phyloP scores from a whole-genome alignment of 129 eudicot genomes.

The Artemisia tridentata region DNA sequence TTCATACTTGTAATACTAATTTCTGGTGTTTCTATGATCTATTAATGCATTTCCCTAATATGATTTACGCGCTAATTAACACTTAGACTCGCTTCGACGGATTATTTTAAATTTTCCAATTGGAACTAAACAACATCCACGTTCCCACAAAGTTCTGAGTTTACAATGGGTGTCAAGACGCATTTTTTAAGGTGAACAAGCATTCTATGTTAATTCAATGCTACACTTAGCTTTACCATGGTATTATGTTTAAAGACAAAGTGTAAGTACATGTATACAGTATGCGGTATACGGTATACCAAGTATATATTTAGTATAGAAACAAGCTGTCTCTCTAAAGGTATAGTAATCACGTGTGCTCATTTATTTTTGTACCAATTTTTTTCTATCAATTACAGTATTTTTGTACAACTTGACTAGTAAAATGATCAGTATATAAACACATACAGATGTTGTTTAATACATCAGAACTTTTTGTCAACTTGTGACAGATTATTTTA shows the following conservation, averaged over 20 bases:
- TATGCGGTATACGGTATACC: neutral
- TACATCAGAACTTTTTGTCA: conserved; percentile 20
- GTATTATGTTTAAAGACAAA: neutral
- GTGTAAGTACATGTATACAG: neutral
- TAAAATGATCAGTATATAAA: neutral
- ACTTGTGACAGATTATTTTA: conserved; percentile 22
- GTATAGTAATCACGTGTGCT: neutral
- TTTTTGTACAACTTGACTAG: conserved; percentile 9
- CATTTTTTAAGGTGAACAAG: too few species aligned
- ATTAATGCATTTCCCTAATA: too few species aligned
- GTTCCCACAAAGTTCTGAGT: too few species aligned
- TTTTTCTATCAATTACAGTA: neutral
- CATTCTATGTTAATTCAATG: neutral
- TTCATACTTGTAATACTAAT: too few species aligned
- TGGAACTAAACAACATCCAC: too few species aligned
- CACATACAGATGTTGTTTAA: neutral
- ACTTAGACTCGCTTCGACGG: too few species aligned
- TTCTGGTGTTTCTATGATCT: too few species aligned
- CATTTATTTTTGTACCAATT: conserved; percentile 12
- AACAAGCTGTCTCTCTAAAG: neutral
- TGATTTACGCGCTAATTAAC: too few species aligned
- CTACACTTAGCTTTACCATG: neutral
- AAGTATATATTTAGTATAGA: neutral
- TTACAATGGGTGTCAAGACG: too few species aligned
- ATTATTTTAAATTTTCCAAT: too few species aligned